Evolutionary conservation across 768 basidiomycete genomes (phyloP).

Genomic region (Xanthoconium purpureum): DNA sequence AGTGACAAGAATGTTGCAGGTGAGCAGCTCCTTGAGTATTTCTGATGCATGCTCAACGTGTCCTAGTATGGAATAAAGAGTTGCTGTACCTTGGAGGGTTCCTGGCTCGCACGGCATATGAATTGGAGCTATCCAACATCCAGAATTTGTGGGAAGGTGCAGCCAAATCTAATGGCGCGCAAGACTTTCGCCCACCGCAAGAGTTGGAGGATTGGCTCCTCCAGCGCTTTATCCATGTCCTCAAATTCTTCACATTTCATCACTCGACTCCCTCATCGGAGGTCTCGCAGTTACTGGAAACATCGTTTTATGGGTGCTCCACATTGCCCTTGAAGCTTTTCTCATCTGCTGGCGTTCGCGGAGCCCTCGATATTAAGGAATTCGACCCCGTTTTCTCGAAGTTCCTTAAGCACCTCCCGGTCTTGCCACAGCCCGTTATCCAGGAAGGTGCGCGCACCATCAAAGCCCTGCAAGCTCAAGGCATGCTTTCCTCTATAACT

Average conservation of each 20-base stretch:
- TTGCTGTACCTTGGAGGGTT: constrained; percentile 81
- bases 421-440: constrained; percentile 48
- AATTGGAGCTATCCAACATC: constrained; percentile 67
- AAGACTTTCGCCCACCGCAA: background rate
- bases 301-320: background rate
- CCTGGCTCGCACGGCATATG: constrained; percentile 77
- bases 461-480: constrained; percentile 54
- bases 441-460: constrained; percentile 63
- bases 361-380: background rate
- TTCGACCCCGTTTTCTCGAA: constrained; percentile 30
- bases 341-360: background rate
- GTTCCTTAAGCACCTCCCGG: background rate
- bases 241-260: background rate
- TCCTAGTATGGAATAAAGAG: constrained; percentile 84
- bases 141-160: background rate
- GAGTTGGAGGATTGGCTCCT: background rate
- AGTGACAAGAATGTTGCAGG: constrained; percentile 61
- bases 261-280: background rate
- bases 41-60: background rate
- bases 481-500: constrained; percentile 51
- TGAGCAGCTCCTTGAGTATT: constrained; percentile 31
- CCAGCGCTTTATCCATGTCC: background rate
- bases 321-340: background rate
- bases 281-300: background rate
- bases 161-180: background rate